phyloP scores from a whole-genome alignment of 805 yeast genomes.

The Yamadazyma sp. region DNA sequence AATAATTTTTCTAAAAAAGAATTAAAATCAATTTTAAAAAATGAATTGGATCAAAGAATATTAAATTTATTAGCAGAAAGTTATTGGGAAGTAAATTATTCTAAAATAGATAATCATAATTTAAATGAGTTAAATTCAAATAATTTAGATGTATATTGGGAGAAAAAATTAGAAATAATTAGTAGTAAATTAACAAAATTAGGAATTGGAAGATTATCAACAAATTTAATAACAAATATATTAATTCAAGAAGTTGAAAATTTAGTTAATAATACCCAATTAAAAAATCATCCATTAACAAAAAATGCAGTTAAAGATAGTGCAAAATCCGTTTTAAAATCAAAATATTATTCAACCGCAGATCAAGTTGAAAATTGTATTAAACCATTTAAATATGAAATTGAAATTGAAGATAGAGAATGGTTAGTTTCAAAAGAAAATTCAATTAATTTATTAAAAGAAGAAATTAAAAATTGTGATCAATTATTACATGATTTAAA shows the following conservation, averaged over 20 bases:
- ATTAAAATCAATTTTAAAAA: conserved; percentile 70
- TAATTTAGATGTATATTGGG: conserved; percentile 81
- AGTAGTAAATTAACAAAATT: conserved; percentile 83
- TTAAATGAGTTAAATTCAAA: conserved; percentile 47
- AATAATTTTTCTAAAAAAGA: conserved; percentile 80
- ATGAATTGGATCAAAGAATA: conserved; percentile 85
- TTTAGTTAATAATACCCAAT: conserved; percentile 68
- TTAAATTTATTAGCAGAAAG: conserved; percentile 83
- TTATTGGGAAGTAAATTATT: conserved; percentile 62
- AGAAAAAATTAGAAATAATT: conserved; percentile 77
- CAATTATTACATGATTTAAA: conserved; percentile 57
- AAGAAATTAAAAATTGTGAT: conserved; percentile 82
- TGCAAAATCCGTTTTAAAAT: conserved; percentile 71
- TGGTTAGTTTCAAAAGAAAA: conserved; percentile 84
- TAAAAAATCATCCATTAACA: conserved; percentile 84
- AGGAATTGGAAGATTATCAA: conserved; percentile 90
- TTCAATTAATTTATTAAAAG: conserved; percentile 67
- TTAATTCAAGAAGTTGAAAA: conserved; percentile 73
- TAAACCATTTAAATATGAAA: conserved; percentile 96
- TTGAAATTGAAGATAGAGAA: conserved; percentile 93
- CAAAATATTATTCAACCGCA: conserved; percentile 85
- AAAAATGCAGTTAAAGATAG: conserved; percentile 80
- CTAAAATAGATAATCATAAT: conserved; percentile 19
- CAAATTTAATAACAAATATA: conserved; percentile 77
- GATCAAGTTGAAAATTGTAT: conserved; percentile 99